phyloP scores from a whole-genome alignment of 441 rosid genomes.

The Adansonia grandidieri region DNA sequence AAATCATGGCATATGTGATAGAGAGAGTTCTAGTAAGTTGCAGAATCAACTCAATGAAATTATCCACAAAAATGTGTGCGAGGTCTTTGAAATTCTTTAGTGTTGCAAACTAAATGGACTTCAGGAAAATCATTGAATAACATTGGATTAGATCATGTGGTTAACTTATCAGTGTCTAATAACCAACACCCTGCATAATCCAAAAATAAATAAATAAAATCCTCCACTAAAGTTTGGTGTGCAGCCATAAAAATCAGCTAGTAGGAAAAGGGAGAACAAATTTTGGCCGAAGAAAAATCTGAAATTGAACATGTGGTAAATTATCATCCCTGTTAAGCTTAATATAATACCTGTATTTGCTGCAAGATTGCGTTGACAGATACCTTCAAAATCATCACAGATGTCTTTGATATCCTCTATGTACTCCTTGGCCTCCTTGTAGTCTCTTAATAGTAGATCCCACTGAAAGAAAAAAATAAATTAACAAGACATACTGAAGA shows the following conservation, averaged over 20 bases:
- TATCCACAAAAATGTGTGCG: neutral
- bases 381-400: constrained; percentile 85
- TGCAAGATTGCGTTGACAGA: constrained; percentile 94
- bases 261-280: neutral
- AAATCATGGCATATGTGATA: constrained; percentile 23
- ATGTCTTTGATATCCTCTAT: constrained; percentile 92
- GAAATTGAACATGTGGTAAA: neutral
- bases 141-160: neutral
- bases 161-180: neutral
- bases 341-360: constrained; percentile 76
- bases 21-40: neutral
- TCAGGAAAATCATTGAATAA: neutral
- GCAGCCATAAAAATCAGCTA: neutral
- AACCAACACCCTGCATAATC: neutral
- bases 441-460: constrained; percentile 81
- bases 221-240: neutral
- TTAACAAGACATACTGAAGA: constrained; percentile 19
- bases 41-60: neutral
- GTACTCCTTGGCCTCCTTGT: constrained; percentile 77
- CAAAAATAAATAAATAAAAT: neutral
- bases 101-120: neutral
- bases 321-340: neutral
- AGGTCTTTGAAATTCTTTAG: neutral
- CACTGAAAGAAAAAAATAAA: constrained; percentile 54
- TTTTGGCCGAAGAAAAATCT: neutral